These are phyloP conservation scores for Solanum clarkiae DNA, from an alignment of 257 asterid genomes.

Conservation along the genomic window DNA sequence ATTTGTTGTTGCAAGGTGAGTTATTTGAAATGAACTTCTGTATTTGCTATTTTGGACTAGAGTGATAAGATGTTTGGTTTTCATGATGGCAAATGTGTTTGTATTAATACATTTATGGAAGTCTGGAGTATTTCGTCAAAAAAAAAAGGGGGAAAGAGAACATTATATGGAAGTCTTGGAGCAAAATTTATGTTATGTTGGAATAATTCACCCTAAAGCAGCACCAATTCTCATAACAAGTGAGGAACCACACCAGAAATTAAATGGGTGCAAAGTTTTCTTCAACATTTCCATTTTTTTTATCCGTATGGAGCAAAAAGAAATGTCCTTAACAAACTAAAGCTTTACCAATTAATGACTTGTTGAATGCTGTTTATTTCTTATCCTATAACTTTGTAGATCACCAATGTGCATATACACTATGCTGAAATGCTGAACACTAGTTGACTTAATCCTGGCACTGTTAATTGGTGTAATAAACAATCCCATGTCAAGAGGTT, in stretches of 20 bases:
- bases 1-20: not conserved
- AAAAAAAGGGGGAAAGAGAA: no score
- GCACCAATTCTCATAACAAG: not conserved
- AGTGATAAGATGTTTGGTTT: no score
- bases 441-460: not conserved
- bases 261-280: not conserved
- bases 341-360: not conserved
- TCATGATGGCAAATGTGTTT: not conserved
- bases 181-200: not conserved
- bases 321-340: not conserved
- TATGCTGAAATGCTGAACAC: not conserved
- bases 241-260: not conserved
- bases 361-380: not conserved
- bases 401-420: not conserved
- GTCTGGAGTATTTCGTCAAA: not conserved
- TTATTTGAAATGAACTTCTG: not conserved
- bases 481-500: not conserved
- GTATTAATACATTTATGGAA: not conserved
- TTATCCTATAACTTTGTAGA: not conserved
- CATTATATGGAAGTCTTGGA: not conserved
- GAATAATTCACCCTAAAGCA: not conserved
- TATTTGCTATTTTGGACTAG: not conserved
- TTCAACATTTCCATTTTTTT: not conserved
- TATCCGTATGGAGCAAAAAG: not conserved
- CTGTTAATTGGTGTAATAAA: not conserved